phyloP scores from a whole-genome alignment of 768 basidiomycete species.

The Naganishia kalamii region DNA sequence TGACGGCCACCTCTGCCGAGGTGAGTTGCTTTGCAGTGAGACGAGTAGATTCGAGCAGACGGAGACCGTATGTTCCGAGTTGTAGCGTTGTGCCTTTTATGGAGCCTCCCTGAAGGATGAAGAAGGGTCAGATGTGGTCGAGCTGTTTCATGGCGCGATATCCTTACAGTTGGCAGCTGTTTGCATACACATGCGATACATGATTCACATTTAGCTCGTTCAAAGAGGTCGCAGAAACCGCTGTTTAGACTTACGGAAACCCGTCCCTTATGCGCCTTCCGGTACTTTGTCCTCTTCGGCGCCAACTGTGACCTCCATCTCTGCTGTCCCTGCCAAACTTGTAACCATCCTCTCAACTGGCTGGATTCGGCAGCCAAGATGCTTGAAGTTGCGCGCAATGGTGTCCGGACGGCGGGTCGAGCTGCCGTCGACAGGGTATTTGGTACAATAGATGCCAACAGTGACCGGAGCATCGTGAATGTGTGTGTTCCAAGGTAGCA shows the following conservation, averaged over 20 bases:
- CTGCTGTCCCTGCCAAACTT: slow-evolving; percentile 12
- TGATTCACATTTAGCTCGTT: too few relatives aligned
- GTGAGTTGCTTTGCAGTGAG: slow-evolving; percentile 84
- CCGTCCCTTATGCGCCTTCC: slow-evolving; percentile 84
- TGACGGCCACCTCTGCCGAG: slow-evolving; percentile 77
- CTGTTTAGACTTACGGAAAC: slow-evolving; percentile 32
- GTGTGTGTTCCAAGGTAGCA: not conserved
- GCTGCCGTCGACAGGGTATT: not conserved
- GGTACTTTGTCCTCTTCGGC: slow-evolving; percentile 72
- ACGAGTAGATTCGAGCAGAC: slow-evolving; percentile 75
- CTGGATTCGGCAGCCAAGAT: not conserved
- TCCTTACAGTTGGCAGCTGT: slow-evolving; percentile 37
- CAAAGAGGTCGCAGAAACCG: too few relatives aligned
- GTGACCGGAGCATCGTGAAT: slow-evolving; percentile 16
- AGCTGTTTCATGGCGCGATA: not conserved
- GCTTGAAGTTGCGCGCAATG: not conserved
- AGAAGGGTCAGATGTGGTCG: too few relatives aligned
- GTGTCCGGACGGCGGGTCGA: not conserved
- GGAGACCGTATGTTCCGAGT: slow-evolving; percentile 84
- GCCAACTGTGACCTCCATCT: slow-evolving; percentile 52
- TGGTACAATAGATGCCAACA: slow-evolving; percentile 3
- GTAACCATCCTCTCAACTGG: slow-evolving; percentile 1
- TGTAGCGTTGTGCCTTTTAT: slow-evolving; percentile 87
- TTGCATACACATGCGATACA: slow-evolving; percentile 58
- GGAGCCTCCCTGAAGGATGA: slow-evolving; percentile 63